Evolutionary conservation across 164 flowering plant genomes (phyloP).

Genomic region (Sextonia rubra): DNA sequence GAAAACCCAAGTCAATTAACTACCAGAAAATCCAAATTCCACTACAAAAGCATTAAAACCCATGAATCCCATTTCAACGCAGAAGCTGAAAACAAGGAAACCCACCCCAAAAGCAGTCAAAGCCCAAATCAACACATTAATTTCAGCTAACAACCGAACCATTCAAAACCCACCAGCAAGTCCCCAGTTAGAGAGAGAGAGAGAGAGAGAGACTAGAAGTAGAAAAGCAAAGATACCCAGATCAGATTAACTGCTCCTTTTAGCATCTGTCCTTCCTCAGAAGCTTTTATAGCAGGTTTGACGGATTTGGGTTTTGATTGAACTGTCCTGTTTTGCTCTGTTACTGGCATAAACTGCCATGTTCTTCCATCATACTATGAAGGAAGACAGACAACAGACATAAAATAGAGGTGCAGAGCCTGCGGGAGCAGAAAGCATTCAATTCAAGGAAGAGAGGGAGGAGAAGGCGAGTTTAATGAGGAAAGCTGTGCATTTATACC

Average conservation of each 20-base stretch:
- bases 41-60: background rate
- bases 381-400: background rate
- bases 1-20: background rate
- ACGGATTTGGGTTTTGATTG: conserved; percentile 31
- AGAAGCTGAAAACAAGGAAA: conserved; percentile 5
- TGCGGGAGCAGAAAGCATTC: conserved; percentile 7
- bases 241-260: conserved; percentile 55
- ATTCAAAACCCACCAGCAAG: background rate
- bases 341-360: conserved; percentile 12
- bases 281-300: conserved; percentile 29
- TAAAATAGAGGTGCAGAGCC: background rate
- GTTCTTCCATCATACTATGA: background rate
- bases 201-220: conserved; percentile 22
- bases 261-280: conserved; percentile 33
- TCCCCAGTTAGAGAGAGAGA: conserved; percentile 17
- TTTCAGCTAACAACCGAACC: conserved; percentile 35
- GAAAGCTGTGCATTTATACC: conserved; percentile 65
- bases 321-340: conserved; percentile 28
- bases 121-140: conserved; percentile 22
- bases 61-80: background rate
- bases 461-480: conserved; percentile 16
- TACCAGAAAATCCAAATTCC: background rate
- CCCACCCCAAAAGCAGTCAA: conserved; percentile 6
- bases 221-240: conserved; percentile 52
- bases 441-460: background rate